phyloP scores from a whole-genome alignment of 1,284 basidiomycete genomes.

The Leucoagaricus sp. region DNA sequence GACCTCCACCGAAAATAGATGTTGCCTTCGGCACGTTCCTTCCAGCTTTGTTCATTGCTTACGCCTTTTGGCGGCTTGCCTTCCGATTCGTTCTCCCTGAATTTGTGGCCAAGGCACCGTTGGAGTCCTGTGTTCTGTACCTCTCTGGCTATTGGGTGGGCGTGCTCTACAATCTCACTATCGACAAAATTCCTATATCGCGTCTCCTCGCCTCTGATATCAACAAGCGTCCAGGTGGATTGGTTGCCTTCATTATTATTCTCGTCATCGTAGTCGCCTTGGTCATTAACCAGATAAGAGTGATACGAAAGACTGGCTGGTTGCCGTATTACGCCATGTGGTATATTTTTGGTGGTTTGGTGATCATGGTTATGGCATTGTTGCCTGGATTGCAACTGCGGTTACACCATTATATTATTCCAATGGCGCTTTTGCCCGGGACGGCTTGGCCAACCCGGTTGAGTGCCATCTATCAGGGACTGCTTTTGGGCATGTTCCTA shows the following conservation, averaged over 20 bases:
- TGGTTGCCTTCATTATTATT: slow-evolving; percentile 73
- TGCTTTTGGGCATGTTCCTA: slow-evolving; percentile 81
- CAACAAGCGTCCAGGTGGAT: slow-evolving; percentile 64
- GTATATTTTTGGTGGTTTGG: slow-evolving; percentile 69
- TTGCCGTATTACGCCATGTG: slow-evolving; percentile 73
- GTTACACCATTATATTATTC: slow-evolving; percentile 77
- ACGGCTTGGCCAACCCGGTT: slow-evolving; percentile 82
- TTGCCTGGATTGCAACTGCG: slow-evolving; percentile 71
- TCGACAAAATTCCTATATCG: slow-evolving; percentile 72
- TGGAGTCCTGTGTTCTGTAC: slow-evolving; percentile 78
- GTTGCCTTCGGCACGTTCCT: slow-evolving; percentile 77
- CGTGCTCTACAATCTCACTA: slow-evolving; percentile 64
- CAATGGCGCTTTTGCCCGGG: slow-evolving; percentile 74
- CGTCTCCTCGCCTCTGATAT: slow-evolving; percentile 76
- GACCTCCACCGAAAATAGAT: slow-evolving; percentile 68
- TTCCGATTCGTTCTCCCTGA: slow-evolving; percentile 76
- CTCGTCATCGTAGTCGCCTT: slow-evolving; percentile 61
- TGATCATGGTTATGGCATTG: slow-evolving; percentile 65
- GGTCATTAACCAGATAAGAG: slow-evolving; percentile 76
- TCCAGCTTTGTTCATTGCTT: slow-evolving; percentile 77
- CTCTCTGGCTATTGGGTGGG: slow-evolving; percentile 84
- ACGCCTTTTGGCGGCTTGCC: slow-evolving; percentile 79
- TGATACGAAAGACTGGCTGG: slow-evolving; percentile 84
- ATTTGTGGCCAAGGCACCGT: slow-evolving; percentile 59
- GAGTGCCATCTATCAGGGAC: slow-evolving; percentile 78